phyloP scores from a whole-genome alignment of 257 asterid species.

The Paraleonurus japonicus region DNA sequence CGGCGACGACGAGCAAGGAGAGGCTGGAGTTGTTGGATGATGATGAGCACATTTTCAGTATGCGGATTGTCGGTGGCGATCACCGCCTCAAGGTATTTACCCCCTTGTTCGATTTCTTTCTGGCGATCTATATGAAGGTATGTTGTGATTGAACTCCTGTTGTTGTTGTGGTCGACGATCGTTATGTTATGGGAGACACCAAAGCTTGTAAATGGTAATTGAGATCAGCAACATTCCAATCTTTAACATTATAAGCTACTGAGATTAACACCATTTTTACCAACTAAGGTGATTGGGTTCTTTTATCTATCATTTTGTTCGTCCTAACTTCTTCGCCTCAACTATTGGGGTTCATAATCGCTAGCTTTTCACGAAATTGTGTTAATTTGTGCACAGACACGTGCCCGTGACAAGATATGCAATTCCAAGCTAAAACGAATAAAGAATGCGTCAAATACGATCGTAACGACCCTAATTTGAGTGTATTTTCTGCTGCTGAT shows the following conservation, averaged over 20 bases:
- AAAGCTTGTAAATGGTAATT: not conserved
- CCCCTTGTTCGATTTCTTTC: not conserved
- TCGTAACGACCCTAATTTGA: not conserved
- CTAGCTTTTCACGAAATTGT: too few relatives aligned
- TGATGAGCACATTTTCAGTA: constrained; percentile 70
- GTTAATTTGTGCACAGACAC: too few relatives aligned
- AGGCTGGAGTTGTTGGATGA: constrained; percentile 79
- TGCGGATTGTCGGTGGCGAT: constrained; percentile 93
- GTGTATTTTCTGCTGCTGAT: not conserved
- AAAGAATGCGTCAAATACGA: not conserved
- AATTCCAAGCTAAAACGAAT: not conserved
- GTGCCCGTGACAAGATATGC: not conserved
- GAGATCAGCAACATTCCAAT: constrained; percentile 15
- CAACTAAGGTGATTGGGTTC: not conserved
- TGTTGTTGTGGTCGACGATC: not conserved
- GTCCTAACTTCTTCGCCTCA: too few relatives aligned
- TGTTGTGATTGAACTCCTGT: constrained; percentile 5
- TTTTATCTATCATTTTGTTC: not conserved
- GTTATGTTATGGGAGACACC: not conserved
- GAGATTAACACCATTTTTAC: not conserved
- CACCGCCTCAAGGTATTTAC: constrained; percentile 72
- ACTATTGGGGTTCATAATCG: too few relatives aligned
- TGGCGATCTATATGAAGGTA: not conserved
- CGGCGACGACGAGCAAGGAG: constrained; percentile 88
- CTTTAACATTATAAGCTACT: not conserved